Percentiles rank a stretch among this genome's conserved stretches.
Conservation (phyloP, 2,329 filamentous ascomycete genomes). For the Sarocladium kiliense region DNA sequence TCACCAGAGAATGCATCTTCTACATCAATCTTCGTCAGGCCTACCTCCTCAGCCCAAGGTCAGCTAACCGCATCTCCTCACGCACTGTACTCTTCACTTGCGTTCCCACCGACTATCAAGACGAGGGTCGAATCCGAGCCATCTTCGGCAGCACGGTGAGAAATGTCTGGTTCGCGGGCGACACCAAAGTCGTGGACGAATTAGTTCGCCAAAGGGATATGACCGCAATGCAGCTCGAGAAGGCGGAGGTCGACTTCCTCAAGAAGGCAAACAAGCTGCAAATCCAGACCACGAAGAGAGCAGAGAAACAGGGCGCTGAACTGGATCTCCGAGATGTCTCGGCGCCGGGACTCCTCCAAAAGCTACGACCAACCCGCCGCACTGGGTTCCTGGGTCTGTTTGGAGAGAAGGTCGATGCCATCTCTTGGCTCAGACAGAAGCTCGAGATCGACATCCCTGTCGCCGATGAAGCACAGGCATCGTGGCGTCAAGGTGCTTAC, state of each 20-base stretch:
- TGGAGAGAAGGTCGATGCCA: slow-evolving; percentile 71
- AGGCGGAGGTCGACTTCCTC: slow-evolving; percentile 76
- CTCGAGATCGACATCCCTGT: slow-evolving; percentile 53
- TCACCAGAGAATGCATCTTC: slow-evolving; percentile 85
- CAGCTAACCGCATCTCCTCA: slow-evolving; percentile 81
- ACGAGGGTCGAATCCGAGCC: slow-evolving; percentile 64
- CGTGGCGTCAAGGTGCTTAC: slow-evolving; percentile 59
- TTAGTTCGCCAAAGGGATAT: slow-evolving; percentile 72
- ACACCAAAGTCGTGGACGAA: slow-evolving; percentile 66
- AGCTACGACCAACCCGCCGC: slow-evolving; percentile 66
- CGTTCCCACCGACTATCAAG: slow-evolving; percentile 71
- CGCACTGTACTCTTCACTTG: slow-evolving; percentile 87
- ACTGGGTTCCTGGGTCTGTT: slow-evolving; percentile 57
- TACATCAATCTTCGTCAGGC: slow-evolving; percentile 93
- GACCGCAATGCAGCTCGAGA: slow-evolving; percentile 72
- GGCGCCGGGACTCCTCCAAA: slow-evolving; percentile 59
- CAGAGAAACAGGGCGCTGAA: slow-evolving; percentile 12
- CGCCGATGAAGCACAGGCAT: slow-evolving; percentile 57
- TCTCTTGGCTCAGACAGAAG: slow-evolving; percentile 69
- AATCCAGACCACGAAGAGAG: slow-evolving; percentile 26
- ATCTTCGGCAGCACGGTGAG: slow-evolving; percentile 73
- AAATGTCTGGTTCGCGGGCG: slow-evolving; percentile 76
- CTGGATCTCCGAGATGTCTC: slow-evolving; percentile 59
- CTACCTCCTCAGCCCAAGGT: slow-evolving; percentile 77
- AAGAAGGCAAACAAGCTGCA: slow-evolving; percentile 43